Evolutionary conservation across 148 eudicot species (phyloP), one percentile per base, ranked within the genome.

Genomic region (Cornus controversa): DNA sequence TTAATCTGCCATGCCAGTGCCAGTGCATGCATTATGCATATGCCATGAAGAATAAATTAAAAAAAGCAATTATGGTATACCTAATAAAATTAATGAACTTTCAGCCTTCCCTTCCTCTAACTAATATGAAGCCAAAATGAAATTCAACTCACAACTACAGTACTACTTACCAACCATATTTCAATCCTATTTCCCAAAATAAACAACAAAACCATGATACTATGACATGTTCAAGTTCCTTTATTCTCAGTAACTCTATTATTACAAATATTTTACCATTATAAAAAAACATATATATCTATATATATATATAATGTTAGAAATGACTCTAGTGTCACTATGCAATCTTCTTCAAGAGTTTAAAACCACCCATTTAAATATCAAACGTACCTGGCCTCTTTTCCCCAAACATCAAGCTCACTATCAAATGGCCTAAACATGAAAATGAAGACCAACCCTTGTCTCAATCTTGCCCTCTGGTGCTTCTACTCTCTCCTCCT

Each of bases 401-500:
- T 4, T 54, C 24, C 69, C 1, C 24, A 36, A 36, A 24, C 0
- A 22, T 71, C 42, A 36, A 71, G 18, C 34, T 31, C 34, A 66
- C 16, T 36, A 66, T 67, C 16, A 9, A 9, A 22, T 40, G 67
- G 25, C 57, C 42, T 10, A 42, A n/a, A 5, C 69, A 22, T 13
- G 71, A 82, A 69, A 68, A 87, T 80, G 84, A 84, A 58, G 64
- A 82, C 47, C 68, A 84, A 40, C 47, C 77, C 67, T 37, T 25
- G 40, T 40, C 69, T 67, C 24, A 68, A 24, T 58, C 67, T 57
- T 9, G 14, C 81, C 85, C 77, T 83, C 10, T 83, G 60, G 69
- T 66, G 76, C 10, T 70, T 76, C 9, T 62, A 83, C 36, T 76
- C 71, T 37, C 42, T 81, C 34, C 7, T 87, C 37, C 50, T 86